Conservation (phyloP, 2,329 filamentous ascomycete genomes). For the Teratosphaeria pseudoeucalypti region DNA sequence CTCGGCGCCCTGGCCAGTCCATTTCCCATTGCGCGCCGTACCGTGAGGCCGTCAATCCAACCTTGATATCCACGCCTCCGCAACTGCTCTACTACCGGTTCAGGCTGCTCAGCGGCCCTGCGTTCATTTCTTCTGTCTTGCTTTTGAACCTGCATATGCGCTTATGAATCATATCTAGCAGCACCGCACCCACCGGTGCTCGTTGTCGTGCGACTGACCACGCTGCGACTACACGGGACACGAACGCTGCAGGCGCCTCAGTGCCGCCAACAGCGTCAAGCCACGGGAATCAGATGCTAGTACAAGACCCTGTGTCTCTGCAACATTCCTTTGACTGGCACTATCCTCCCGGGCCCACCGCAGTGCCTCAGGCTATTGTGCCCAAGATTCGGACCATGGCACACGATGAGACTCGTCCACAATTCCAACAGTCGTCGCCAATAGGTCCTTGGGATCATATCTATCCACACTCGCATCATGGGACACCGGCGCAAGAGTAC, state of each 20-base stretch:
- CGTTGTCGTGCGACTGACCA: conserved; percentile 3
- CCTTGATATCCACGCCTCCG: conserved; percentile 7
- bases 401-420: conserved; percentile 17
- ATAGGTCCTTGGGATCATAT: conserved; percentile 15
- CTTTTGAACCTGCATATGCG: conserved; percentile 5
- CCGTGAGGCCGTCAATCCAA: conserved; percentile 4
- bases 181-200: not conserved
- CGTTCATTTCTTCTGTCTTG: conserved; percentile 1
- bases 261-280: conserved; percentile 16
- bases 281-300: conserved; percentile 8
- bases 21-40: conserved; percentile 3
- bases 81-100: conserved; percentile 6
- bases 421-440: conserved; percentile 20
- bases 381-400: conserved; percentile 17
- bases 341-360: not conserved
- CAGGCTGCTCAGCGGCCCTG: conserved; percentile 1
- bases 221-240: conserved; percentile 5
- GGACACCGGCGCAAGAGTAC: conserved; percentile 62
- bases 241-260: conserved; percentile 9
- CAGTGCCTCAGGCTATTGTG: conserved; percentile 2
- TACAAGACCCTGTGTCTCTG: not conserved
- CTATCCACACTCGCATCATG: conserved; percentile 50
- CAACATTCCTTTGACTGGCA: not conserved
- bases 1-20: conserved; percentile 1
- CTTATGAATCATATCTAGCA: not conserved